These are phyloP conservation scores for Sequoiadendron giganteum DNA, from an alignment of 75 land plant species.

Conservation along the genomic window DNA sequence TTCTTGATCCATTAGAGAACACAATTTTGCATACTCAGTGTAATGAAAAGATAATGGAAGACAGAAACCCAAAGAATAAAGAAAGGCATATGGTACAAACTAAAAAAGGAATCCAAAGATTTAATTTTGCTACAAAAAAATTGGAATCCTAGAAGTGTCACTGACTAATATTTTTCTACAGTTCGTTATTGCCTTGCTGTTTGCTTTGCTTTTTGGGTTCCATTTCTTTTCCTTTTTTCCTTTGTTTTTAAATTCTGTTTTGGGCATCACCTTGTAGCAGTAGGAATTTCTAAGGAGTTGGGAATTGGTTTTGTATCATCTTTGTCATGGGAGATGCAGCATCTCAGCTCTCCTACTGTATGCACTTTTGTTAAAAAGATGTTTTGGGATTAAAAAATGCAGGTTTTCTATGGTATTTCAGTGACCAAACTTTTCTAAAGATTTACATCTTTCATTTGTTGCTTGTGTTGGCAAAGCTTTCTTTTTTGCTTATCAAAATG, in stretches of 20 bases:
- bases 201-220: not conserved
- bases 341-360: not conserved
- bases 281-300: not conserved
- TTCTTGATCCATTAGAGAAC: not conserved
- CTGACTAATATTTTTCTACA: not conserved
- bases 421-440: not conserved
- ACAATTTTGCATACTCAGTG: not conserved
- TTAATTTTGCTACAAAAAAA: not conserved
- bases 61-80: not conserved
- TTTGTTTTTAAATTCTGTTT: not conserved
- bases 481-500: not conserved
- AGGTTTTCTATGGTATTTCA: not conserved
- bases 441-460: not conserved
- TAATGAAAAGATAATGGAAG: not conserved
- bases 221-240: not conserved
- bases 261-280: not conserved
- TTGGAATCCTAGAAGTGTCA: not conserved
- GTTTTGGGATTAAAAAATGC: not conserved
- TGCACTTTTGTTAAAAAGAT: not conserved
- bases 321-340: not conserved
- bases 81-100: not conserved
- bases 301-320: not conserved
- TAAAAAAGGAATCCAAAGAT: no score
- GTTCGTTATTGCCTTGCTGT: not conserved
- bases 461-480: not conserved